phyloP scores from a whole-genome alignment of 2,329 filamentous ascomycete genomes.

The Magnaporthiopsis poae region DNA sequence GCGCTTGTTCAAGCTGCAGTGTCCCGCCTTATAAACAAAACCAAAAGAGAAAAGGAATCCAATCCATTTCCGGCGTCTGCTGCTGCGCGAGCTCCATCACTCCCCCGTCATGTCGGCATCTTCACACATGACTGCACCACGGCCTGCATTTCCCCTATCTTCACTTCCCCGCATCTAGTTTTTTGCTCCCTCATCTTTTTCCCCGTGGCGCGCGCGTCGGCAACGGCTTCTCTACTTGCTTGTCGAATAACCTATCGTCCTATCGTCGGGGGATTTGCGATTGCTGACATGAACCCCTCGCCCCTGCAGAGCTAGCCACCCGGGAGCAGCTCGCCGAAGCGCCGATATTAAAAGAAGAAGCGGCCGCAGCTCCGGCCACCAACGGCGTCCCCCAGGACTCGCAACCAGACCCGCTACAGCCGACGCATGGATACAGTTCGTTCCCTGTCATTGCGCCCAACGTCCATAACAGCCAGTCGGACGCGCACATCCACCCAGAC shows the following conservation, averaged over 20 bases:
- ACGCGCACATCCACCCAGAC: slow-evolving; percentile 40
- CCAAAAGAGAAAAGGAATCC: neutral
- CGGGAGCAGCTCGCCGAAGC: slow-evolving; percentile 8
- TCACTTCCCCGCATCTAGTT: neutral
- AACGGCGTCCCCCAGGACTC: slow-evolving; percentile 5
- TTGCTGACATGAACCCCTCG: slow-evolving; percentile 7
- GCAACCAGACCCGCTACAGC: slow-evolving; percentile 10
- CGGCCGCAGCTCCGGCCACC: neutral
- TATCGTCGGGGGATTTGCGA: neutral
- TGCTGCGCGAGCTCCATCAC: neutral
- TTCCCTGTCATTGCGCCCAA: slow-evolving; percentile 14
- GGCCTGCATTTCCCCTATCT: neutral
- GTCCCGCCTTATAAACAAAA: neutral
- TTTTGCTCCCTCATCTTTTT: neutral
- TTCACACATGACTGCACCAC: neutral
- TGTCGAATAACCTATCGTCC: neutral
- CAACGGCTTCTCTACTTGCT: neutral
- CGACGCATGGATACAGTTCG: slow-evolving; percentile 36
- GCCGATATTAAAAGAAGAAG: slow-evolving; percentile 1
- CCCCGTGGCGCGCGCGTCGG: neutral
- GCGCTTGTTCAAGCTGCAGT: neutral
- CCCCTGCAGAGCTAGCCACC: slow-evolving; percentile 5
- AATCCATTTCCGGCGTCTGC: neutral
- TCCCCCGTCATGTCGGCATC: neutral
- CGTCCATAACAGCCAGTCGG: slow-evolving; percentile 16